These are phyloP conservation scores for Russula virescens DNA, from an alignment of 768 basidiomycete genomes.

Conservation along the genomic window DNA sequence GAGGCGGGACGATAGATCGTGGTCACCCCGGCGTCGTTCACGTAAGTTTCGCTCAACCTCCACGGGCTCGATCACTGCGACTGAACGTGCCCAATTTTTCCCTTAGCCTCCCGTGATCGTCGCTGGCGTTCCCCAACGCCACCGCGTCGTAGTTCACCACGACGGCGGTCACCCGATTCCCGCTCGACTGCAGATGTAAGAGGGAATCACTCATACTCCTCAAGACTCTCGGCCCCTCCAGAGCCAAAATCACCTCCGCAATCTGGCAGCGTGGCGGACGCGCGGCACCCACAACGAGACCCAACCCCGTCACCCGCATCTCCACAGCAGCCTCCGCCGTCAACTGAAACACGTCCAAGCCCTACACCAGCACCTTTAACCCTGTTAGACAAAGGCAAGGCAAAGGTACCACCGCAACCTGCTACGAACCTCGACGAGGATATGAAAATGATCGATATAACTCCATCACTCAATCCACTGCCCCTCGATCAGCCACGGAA, in stretches of 20 bases:
- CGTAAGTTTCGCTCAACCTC: constrained; percentile 1
- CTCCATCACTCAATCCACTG: constrained; percentile 6
- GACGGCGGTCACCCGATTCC: constrained; percentile 14
- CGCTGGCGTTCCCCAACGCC: constrained; percentile 15
- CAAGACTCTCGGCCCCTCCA: constrained; percentile 1
- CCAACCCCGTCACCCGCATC: constrained; percentile 6
- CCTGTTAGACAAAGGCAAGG: constrained; percentile 18
- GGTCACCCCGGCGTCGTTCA: constrained; percentile 23
- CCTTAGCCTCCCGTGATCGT: constrained; percentile 14
- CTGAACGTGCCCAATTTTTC: background rate
- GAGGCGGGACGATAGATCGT: constrained; percentile 13
- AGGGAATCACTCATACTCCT: background rate
- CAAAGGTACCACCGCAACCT: constrained; percentile 8
- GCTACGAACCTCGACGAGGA: constrained; percentile 8
- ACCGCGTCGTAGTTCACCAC: constrained; percentile 12
- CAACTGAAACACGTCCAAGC: background rate
- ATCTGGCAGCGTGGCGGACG: background rate
- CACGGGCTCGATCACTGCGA: background rate
- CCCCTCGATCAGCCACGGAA: constrained; percentile 12
- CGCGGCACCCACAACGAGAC: constrained; percentile 5
- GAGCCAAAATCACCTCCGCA: constrained; percentile 2
- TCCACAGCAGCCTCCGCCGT: constrained; percentile 3
- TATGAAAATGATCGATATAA: constrained; percentile 16
- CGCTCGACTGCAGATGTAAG: constrained; percentile 1
- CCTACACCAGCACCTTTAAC: background rate